Evolutionary conservation across 495 filamentous ascomycete species (phyloP).

Genomic region (Penicillium lividum): DNA sequence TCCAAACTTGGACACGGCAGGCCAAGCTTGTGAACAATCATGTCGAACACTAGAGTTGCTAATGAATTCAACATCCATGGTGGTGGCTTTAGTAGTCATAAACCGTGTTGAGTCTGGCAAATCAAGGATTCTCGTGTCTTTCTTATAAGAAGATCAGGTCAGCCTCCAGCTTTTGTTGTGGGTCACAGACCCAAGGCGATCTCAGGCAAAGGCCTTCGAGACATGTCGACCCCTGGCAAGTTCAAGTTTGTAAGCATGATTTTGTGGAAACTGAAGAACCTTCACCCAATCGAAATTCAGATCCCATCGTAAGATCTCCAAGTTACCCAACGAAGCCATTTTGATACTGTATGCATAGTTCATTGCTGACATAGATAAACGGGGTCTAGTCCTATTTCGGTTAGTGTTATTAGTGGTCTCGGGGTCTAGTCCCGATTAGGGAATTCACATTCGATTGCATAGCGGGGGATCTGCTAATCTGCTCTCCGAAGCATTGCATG

Average conservation of each 20-base stretch:
- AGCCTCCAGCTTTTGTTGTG: not conserved
- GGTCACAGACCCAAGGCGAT: not conserved
- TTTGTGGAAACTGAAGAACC: not conserved
- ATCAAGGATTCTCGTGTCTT: not conserved
- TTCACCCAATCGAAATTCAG: not conserved
- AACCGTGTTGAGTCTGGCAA: no score
- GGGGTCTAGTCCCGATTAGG: conserved; percentile 13
- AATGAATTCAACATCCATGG: not conserved
- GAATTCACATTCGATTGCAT: not conserved
- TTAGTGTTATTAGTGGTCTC: not conserved
- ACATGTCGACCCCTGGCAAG: not conserved
- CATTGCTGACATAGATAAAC: not conserved
- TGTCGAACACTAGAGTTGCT: not conserved
- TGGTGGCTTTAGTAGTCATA: not conserved
- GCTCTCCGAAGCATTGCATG: not conserved
- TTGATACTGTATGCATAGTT: not conserved
- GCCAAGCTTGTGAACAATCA: not conserved
- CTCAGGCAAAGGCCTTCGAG: not conserved
- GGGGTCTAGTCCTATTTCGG: conserved; percentile 6
- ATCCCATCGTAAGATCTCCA: not conserved
- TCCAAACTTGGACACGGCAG: not conserved
- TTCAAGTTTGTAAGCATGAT: not conserved
- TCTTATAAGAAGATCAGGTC: not conserved
- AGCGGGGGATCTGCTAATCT: conserved; percentile 2
- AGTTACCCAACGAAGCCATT: not conserved